Evolutionary conservation across 2,329 filamentous ascomycete species (phyloP), one percentile per base, ranked within the genome.

Genomic region (Monosporascus sp.): DNA sequence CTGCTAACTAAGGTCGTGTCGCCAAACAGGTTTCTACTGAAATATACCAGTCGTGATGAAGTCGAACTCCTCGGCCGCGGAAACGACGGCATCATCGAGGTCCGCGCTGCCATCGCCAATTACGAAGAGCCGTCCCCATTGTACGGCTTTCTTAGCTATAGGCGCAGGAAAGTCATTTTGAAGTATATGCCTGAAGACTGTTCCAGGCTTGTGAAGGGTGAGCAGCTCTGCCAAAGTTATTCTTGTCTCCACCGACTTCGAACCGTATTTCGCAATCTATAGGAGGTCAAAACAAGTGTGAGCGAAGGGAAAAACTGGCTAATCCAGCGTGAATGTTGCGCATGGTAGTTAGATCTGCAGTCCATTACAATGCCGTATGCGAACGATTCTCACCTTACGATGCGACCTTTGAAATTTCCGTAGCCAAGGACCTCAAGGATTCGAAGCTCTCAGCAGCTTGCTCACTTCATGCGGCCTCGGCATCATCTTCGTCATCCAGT

Each of bases 181-280:
- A 97, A 94, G 75, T 96, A 94, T 70, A 81, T 96, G 57, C 94
- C 93, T 1, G 90, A 96, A 56, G 90, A 87, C 55, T 93, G 92
- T 60, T 97, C 94, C 58, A 84, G 94, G 64, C 78, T 99, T 52
- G 78, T 99, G 51, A 90, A 96, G 88, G 94, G 94, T 96, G 73
- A 62, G 83, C 70, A 53, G 31, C 31, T 34, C 31, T 34, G 31
- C 31, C 9, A 34, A 34, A 34, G 11, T 34, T 34, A 34, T 34
- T 34, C 31, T 14, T 34, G 31, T 34, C 14, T 34, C 31, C 31
- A 14, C 31, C 31, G 11, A 34, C 31, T 14, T 34, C 11, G 31
- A 11, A 11, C 27, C 27, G 9, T 11, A 11, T 31, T 11, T 31
- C 27, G 27, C 27, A 31, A 11, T 11, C 14, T 5, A 14, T 14